Base-by-base conservation (phyloP, 192 early-diverging fungal species). In the Cetraspora pellucida region DNA sequence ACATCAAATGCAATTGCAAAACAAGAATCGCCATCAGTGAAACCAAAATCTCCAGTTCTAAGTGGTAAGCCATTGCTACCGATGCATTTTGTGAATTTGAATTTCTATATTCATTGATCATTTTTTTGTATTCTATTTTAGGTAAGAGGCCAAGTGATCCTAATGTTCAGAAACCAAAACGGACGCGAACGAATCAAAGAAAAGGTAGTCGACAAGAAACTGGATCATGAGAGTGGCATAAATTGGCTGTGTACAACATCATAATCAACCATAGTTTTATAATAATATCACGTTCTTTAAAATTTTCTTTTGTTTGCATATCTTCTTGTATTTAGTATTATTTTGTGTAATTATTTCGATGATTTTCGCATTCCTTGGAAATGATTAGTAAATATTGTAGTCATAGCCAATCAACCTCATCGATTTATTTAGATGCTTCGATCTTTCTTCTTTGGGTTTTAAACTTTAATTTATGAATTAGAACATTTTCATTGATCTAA, bases 181-280 rank as follows among this genome's bases (percentile, higher is more conserved):
- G 13, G 27, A 25, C 23, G 28, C 58, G 17, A 19, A 60, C 58
- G 27, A 9, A 3, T 28, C 23, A 21, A 11, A 60, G 58, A 60
- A 60, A 60, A 60, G 19, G 28, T 23, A 60, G 58, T 60, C 58
- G 58, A 8, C 58, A 60, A 16, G 58, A 60, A 30, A 28, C 58
- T n/a, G n/a, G n/a, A 60, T 37, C 37, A 37, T 37, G 37, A 37
- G 7, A 37, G 37, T 37, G 37, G 37, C 37, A 37, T 37, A 37
- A 37, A 37, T 37, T 37, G 37, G 37, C 37, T 37, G 37, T 37
- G 37, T 37, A 37, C 37, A 37, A 37, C 37, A 6, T 37, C 37
- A 7, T 37, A 37, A 37, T 7, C 7, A 37, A 37, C 7, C 37
- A 37, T 37, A 37, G 37, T 37, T 37, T 37, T 37, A 37, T 37